Conservation (phyloP, 805 yeast species). For the Lachancea kluyveri region DNA sequence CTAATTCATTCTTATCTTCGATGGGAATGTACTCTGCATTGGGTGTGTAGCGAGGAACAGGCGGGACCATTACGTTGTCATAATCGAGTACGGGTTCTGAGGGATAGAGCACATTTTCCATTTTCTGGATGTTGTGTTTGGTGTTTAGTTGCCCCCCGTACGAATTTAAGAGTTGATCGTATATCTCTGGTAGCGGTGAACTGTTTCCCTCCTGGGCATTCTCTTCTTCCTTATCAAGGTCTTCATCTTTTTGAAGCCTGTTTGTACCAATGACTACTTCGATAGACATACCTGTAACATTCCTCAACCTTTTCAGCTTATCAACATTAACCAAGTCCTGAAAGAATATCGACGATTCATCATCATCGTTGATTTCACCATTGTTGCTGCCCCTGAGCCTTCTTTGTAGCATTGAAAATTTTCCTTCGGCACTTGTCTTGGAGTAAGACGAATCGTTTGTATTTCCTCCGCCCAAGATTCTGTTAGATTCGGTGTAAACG, state of each 20-base stretch:
- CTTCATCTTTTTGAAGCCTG: constrained; percentile 30
- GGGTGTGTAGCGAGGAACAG: constrained; percentile 21
- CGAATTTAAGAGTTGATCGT: neutral
- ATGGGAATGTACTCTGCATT: constrained; percentile 6
- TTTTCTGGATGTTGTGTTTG: no score
- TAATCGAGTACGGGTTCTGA: constrained; percentile 2
- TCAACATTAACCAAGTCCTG: constrained; percentile 68
- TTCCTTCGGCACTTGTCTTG: constrained; percentile 5
- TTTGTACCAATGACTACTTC: constrained; percentile 80
- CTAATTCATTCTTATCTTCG: constrained; percentile 37
- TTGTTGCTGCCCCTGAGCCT: constrained; percentile 1
- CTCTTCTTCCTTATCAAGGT: constrained; percentile 9
- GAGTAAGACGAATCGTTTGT: constrained; percentile 3
- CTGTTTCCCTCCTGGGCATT: constrained; percentile 2
- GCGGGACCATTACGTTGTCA: constrained; percentile 2
- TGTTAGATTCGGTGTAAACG: constrained; percentile 30
- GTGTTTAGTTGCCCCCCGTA: neutral
- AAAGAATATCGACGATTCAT: constrained; percentile 23
- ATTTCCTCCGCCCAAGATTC: constrained; percentile 15
- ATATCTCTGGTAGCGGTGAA: constrained; percentile 5
- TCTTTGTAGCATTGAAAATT: constrained; percentile 4
- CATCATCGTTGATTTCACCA: constrained; percentile 15
- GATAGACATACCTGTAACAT: constrained; percentile 74
- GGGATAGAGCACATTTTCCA: no score
- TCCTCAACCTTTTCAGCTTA: constrained; percentile 63